phyloP scores from a whole-genome alignment of 164 flowering plant genomes.

The Nymphaea colorata region DNA sequence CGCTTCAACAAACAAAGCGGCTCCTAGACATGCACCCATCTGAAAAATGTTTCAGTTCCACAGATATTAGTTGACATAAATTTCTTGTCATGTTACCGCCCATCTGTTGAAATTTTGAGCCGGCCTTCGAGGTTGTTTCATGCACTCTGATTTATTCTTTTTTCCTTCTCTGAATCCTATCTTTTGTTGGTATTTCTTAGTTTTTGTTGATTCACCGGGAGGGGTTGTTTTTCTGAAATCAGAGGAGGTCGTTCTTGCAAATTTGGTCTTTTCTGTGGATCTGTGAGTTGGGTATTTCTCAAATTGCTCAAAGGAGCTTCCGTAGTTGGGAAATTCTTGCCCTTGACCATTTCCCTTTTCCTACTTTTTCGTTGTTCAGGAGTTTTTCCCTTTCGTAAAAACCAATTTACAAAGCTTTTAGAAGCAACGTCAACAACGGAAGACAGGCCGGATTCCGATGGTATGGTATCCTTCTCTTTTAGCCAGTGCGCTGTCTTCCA shows the following conservation, averaged over 20 bases:
- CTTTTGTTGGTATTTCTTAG: not conserved
- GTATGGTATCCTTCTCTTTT: too few relatives aligned
- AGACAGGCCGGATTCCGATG: too few relatives aligned
- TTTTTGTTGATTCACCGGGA: not conserved
- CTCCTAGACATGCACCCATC: not conserved
- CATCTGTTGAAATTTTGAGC: not conserved
- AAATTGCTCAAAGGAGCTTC: not conserved
- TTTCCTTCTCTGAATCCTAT: not conserved
- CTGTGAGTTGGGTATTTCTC: not conserved
- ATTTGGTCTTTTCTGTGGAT: not conserved
- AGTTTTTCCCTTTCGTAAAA: not conserved
- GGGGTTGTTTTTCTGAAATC: not conserved
- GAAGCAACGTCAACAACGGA: too few relatives aligned
- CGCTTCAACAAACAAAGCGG: not conserved
- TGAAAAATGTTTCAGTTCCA: not conserved
- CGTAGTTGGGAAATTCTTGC: too few relatives aligned
- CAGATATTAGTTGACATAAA: not conserved
- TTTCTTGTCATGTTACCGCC: not conserved
- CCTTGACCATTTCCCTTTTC: not conserved
- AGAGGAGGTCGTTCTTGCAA: not conserved
- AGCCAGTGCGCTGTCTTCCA: too few relatives aligned
- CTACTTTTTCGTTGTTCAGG: too few relatives aligned
- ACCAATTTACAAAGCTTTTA: not conserved
- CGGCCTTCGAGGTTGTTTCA: not conserved
- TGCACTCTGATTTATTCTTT: not conserved